Conservation (phyloP, 345 rosid genomes). For the Brassica juncea region DNA sequence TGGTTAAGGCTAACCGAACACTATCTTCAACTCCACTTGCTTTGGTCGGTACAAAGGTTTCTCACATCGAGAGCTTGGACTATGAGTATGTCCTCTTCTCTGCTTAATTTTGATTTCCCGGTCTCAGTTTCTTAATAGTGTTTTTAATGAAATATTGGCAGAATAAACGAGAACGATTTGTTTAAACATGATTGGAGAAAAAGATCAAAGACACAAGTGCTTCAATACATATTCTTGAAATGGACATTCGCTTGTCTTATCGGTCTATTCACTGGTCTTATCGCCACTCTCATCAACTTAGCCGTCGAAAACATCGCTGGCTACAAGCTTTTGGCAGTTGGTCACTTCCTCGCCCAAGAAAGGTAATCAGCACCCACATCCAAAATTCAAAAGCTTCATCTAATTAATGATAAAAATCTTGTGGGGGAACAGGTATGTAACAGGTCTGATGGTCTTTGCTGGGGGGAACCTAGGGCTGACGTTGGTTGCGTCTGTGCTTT, state of each 20-base stretch:
- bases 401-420: slow-evolving; percentile 13
- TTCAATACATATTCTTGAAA: slow-evolving; percentile 80
- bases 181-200: slow-evolving; percentile 98
- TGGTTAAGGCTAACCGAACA: slow-evolving; percentile 70
- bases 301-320: slow-evolving; percentile 93
- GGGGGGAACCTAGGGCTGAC: slow-evolving; percentile 68
- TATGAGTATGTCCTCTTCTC: slow-evolving; percentile 62
- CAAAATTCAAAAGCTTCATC: background rate
- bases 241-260: slow-evolving; percentile 82
- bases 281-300: slow-evolving; percentile 82
- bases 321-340: slow-evolving; percentile 79
- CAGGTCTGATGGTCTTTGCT: slow-evolving; percentile 56
- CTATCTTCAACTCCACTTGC: slow-evolving; percentile 81
- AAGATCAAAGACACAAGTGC: slow-evolving; percentile 75
- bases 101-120: background rate
- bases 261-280: slow-evolving; percentile 79
- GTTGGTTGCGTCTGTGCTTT: slow-evolving; percentile 62
- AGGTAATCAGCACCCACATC: slow-evolving; percentile 47
- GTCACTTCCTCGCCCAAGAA: slow-evolving; percentile 52
- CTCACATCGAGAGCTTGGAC: slow-evolving; percentile 86
- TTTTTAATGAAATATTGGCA: slow-evolving; percentile 35
- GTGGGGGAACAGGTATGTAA: slow-evolving; percentile 54
- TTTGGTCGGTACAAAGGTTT: slow-evolving; percentile 80
- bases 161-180: slow-evolving; percentile 89
- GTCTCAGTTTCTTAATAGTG: background rate